Percentiles rank a stretch among this genome's conserved stretches.
Evolutionary conservation across 2,329 filamentous ascomycete species (phyloP).

Genomic region (Tolypocladium cylindrosporum): DNA sequence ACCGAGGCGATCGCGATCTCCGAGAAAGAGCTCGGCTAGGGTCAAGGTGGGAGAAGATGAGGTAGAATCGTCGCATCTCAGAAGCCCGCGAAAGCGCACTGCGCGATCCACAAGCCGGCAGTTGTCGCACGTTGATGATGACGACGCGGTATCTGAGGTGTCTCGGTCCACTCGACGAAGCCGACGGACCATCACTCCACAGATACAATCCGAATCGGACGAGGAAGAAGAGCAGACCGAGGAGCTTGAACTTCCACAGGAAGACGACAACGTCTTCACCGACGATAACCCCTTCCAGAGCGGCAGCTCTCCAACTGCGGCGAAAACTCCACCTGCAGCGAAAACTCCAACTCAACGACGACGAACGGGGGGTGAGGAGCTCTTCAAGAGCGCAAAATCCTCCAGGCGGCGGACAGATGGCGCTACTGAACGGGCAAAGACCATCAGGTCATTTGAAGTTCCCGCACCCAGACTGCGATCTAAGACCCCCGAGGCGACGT

Average conservation of each 20-base stretch:
- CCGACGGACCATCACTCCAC: conserved; percentile 41
- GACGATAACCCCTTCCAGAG: conserved; percentile 91
- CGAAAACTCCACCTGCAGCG: conserved; percentile 35
- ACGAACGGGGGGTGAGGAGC: conserved; percentile 34
- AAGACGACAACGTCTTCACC: conserved; percentile 56
- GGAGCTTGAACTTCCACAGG: conserved; percentile 21
- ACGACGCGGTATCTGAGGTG: conserved; percentile 25
- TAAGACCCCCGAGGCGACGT: conserved; percentile 20
- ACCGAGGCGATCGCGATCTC: conserved; percentile 42
- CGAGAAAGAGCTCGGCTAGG: conserved; percentile 42
- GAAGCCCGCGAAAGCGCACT: conserved; percentile 43
- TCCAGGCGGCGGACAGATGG: conserved; percentile 35
- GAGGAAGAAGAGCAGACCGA: conserved; percentile 24
- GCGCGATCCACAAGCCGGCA: conserved; percentile 46
- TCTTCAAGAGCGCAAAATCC: conserved; percentile 30
- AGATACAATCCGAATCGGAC: conserved; percentile 44
- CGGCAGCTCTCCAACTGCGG: conserved; percentile 56
- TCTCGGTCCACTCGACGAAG: conserved; percentile 36
- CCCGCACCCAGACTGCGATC: conserved; percentile 28
- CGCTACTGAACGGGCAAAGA: conserved; percentile 10
- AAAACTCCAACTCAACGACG: conserved; percentile 39
- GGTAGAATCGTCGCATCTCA: conserved; percentile 20
- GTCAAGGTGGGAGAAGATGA: conserved; percentile 44
- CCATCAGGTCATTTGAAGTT: conserved; percentile 49
- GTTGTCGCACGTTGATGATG: conserved; percentile 36